Base-by-base conservation (phyloP, 2,329 filamentous ascomycete genomes). In the Sporothrix pallida region DNA sequence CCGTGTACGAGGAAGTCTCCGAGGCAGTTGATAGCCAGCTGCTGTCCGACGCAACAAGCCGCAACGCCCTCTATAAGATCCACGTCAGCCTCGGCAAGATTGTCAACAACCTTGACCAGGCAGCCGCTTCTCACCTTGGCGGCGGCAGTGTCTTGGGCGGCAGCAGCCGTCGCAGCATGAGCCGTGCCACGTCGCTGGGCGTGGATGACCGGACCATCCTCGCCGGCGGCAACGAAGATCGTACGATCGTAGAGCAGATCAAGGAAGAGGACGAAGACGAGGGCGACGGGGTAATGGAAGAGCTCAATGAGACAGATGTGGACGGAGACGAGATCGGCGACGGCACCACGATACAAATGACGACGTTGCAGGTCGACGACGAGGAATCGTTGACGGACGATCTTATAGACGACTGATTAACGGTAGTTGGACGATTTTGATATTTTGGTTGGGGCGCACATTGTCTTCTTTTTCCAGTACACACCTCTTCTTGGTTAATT, bases 21-120 rank as follows among this genome's bases (percentile, higher is more conserved):
- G 84, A 88, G 44, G 90, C 90, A 1, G 90, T 93, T 2, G 90
- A 93, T 54, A 86, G 86, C 62, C 87, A 87, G 68, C 81, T 90
- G 62, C 83, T 89, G 73, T 85, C 85, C 23, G 92, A 90, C 80
- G 88, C 87, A 15, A 88, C 87, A 26, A 88, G 86, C 76, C 86
- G 88, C 69, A 92, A 92, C 75, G 86, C 90, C 0, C 82, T 92
- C 15, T 91, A 89, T 83, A 92, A 92, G 80, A 87, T 92, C 71
- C 90, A 92, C 77, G 87, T 92, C 76, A 86, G 84, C 74, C 82
- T 92, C 0, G 89, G 89, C 77, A 92, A 92, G 82, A 91, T 92
- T 72, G 89, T 91, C 76, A 91, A 91, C 78, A 80, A 80, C 46
- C 84, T 91, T 2, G 86, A 87, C 73, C 87, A 86, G 78, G 77